Evolutionary conservation across 129 eudicot species (phyloP).

Genomic region (Flaveria bidentis): DNA sequence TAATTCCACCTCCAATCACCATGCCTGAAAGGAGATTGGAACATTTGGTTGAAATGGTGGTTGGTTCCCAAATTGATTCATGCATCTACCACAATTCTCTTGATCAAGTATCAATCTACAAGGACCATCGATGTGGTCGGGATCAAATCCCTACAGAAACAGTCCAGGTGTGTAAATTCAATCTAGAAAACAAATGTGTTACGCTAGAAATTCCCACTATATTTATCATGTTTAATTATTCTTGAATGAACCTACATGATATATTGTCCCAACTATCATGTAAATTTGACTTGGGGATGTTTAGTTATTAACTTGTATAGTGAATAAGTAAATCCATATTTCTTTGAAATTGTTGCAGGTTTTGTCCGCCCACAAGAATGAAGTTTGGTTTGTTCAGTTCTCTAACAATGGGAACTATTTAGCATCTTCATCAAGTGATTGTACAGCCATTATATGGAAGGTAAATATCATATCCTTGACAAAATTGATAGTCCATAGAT

Average conservation of each 20-base stretch:
- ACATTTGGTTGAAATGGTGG: constrained; percentile 70
- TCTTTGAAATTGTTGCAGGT: constrained; percentile 50
- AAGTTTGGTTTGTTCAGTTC: constrained; percentile 96
- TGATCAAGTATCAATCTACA: constrained; percentile 60
- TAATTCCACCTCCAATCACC: constrained; percentile 79
- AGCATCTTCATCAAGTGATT: constrained; percentile 93
- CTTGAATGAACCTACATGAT: not conserved
- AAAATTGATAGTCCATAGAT: constrained; percentile 26
- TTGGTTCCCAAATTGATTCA: constrained; percentile 60
- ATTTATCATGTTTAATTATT: not conserved
- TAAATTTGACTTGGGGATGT: not conserved
- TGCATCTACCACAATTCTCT: constrained; percentile 69
- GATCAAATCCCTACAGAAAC: constrained; percentile 83
- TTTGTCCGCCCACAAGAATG: constrained; percentile 72
- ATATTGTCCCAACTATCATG: not conserved
- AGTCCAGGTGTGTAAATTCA: constrained; percentile 62
- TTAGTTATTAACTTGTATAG: not conserved
- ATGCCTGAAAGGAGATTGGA: constrained; percentile 88
- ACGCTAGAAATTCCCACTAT: not conserved
- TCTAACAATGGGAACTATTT: constrained; percentile 77
- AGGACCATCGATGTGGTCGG: constrained; percentile 77
- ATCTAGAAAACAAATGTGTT: constrained; percentile 5
- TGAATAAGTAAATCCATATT: not conserved
- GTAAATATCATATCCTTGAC: constrained; percentile 37
- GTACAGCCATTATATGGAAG: constrained; percentile 96